Base-by-base conservation (phyloP, 441 rosid genomes). In the Eugenia klotzschiana region DNA sequence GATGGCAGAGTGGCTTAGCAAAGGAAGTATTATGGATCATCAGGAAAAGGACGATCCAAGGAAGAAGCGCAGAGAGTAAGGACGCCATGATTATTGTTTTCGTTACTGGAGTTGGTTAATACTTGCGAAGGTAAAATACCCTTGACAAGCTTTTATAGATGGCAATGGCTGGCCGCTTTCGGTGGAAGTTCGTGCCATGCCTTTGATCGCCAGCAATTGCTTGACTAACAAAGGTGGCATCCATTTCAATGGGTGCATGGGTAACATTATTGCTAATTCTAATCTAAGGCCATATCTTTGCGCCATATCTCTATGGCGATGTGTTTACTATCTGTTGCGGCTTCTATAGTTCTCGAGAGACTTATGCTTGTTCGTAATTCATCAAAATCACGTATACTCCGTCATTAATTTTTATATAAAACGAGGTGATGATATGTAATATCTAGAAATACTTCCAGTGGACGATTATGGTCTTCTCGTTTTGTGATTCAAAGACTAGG, bases 1-100 rank as follows among this genome's bases (percentile, higher is more conserved):
- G 83, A 33, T 80, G 87, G 72, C 88, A 89, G 5, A 26, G 77
- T 10, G 83, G 82, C 8, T 73, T 27, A 58, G 72, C 72, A 58
- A 26, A 22, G 1, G 72, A 58, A 58, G 80, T 41, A 22, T 18
- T 41, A 22, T 18, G 37, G n/a, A 16, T 49, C 52, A 26, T 26
- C 16, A 79, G 5, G 83, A 81, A 46, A 18, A 18, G 26, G 80
- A 57, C 18, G 69, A 57, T 57, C 37, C 1, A 27, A 26, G 33
- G 14, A 57, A 26, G 69, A 57, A 26, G 69, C 9, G 2, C 18
- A 14, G 13, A 26, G 20, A 57, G 69, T 57, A 57, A 26, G 72
- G 40, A 58, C 16, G 72, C 40, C 72, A 15, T 27, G 40, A 58
- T 8, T 58, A 26, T 26, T 14, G 72, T 26, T 51, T 51, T 27